Base-by-base conservation (phyloP, 441 rosid genomes). In the Raphanus hybrid region DNA sequence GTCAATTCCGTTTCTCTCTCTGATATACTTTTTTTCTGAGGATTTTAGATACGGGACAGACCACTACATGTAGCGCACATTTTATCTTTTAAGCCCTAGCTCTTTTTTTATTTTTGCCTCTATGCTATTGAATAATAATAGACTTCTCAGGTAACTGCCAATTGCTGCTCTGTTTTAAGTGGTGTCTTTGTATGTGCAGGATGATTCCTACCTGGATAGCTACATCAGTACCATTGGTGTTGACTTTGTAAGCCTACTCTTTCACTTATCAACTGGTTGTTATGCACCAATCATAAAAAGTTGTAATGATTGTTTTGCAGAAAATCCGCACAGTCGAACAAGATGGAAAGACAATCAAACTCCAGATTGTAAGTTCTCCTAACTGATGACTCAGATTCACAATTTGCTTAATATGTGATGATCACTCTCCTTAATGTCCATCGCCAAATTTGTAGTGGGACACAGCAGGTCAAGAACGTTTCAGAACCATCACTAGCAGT, bases 301-400 rank as follows among this genome's bases (percentile, higher is more conserved):
- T n/a, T n/a, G n/a, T n/a, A n/a, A n/a, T n/a, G n/a, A n/a, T n/a
- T n/a, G n/a, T n/a, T 71, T 5, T 81, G 74, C 82, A 92, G 97
- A 92, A 92, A 94, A 94, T 94, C 69, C 98, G 97, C 76, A 94
- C 97, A 0, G 98, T 94, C 81, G 98, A 94, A 79, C 98, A 94
- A 73, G 97, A 94, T 78, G 97, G 95, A 20, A 92, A 94, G 78
- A 94, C 98, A 72, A 88, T 92, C 80, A 94, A 94, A 84, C 94
- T 94, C 67, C 98, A 94, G 86, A 91, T 94, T 29, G 34, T 29
- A 29, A 29, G 34, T 29, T 29, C 32, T 29, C 0, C 5, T 4
- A 29, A 29, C 5, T 29, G 4, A 4, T 29, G 32, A 23, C 26
- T 29, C 32, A 29, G 32, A 29, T 29, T 29, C 4, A 5, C 4